Percentiles rank a stretch among this genome's conserved stretches.
Evolutionary conservation across 176 grass and related monocot species (phyloP).

Genomic region (Chrysopogon serrulatus): DNA sequence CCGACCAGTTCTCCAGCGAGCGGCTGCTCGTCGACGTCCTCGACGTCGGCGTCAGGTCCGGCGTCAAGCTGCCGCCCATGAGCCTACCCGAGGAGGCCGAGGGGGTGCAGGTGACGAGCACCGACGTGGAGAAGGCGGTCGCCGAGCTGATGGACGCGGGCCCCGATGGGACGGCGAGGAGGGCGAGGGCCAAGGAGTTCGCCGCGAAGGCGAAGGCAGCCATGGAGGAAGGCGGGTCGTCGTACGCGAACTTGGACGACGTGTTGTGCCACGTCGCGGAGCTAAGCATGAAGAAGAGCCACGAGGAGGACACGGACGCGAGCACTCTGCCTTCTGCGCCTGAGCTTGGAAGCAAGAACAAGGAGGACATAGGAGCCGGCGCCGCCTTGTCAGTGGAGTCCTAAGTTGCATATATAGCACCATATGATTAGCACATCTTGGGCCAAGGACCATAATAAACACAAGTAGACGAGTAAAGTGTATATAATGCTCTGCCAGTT

Average conservation of each 20-base stretch:
- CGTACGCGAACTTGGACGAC: constrained; percentile 30
- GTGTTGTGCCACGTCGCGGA: constrained; percentile 37
- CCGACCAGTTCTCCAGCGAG: constrained; percentile 61
- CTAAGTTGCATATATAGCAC: background rate
- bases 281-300: constrained; percentile 13
- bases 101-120: constrained; percentile 17
- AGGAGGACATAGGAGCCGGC: background rate
- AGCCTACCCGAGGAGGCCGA: background rate
- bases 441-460: no score
- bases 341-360: background rate
- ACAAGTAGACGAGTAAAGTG: no score
- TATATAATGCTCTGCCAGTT: no score
- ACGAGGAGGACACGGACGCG: background rate
- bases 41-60: constrained; percentile 38
- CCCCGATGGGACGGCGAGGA: constrained; percentile 22
- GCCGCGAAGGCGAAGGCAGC: constrained; percentile 30
- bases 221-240: constrained; percentile 52
- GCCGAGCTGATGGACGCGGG: constrained; percentile 28
- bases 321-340: background rate
- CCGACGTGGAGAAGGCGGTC: constrained; percentile 27
- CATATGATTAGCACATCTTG: background rate
- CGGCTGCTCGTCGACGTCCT: constrained; percentile 54
- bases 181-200: constrained; percentile 18
- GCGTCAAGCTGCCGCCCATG: constrained; percentile 31
- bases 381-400: constrained; percentile 8